Base-by-base conservation (phyloP, 495 filamentous ascomycete genomes). In the Peziza echinospora region DNA sequence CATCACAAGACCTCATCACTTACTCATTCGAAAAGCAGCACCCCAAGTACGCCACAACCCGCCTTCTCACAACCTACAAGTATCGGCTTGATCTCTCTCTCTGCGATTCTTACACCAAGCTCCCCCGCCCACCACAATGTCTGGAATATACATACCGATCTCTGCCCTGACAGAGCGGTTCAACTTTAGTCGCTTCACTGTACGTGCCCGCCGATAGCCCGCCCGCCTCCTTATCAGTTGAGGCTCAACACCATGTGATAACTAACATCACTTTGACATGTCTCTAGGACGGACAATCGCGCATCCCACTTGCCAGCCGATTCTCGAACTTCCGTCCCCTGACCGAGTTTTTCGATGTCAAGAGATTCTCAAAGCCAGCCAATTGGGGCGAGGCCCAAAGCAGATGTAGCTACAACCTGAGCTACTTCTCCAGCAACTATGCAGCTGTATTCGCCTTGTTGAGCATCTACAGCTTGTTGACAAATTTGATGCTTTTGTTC, bases 391-490 rank as follows among this genome's bases (percentile, higher is more conserved):
- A 96, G 59, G 73, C 82, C 47, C 89, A 97, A 63, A 87, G 80
- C 64, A 76, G 89, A 46, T 78, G 93, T 62, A 93, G 92, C 67
- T 97, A 93, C 78, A 97, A 97, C 62, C 68, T 97, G 46, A 73
- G 78, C 60, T 80, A 94, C 68, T 97, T 93, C 70, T 87, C 84
- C 47, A 94, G 84, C 80, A 97, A 97, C 67, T 97, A 97, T 73
- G 80, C 79, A 53, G 78, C 79, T 49, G 74, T 97, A 48, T 92
- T 94, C 63, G 69, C 78, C 47, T 91, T 96, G 76, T 77, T 97
- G 52, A 80, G 77, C 68, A 82, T 97, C 69, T 97, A 97, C 73
- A 78, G 81, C 59, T 63, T 97, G 59, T 70, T 97, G 57, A 87
- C 80, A 47, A 93, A 94, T 63, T 63, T 69, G 41, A 52, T 71